A percentile compares a stretch with the other conserved stretches of the same genome.
Conservation (phyloP, 139 green algal species). For the Picochlorum sp. region DNA sequence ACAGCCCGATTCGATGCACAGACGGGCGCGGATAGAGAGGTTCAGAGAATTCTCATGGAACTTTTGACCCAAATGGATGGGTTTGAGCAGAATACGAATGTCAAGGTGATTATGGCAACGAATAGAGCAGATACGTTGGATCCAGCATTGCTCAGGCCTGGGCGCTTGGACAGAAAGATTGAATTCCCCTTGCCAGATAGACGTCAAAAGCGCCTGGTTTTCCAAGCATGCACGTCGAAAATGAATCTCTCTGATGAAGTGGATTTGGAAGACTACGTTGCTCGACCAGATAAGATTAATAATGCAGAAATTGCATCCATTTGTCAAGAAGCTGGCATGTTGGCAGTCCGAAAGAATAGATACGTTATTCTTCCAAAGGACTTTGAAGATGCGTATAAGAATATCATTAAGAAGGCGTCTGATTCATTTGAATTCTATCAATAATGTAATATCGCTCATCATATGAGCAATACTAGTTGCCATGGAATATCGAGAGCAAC, state of each 20-base stretch:
- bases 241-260: constrained; percentile 99
- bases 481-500: too few species aligned
- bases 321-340: constrained; percentile 83
- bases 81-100: constrained; percentile 94
- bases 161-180: constrained; percentile 97
- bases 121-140: constrained; percentile 97
- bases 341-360: constrained; percentile 91
- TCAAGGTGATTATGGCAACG: constrained; percentile 99
- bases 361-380: constrained; percentile 99
- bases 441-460: constrained; percentile 27
- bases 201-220: constrained; percentile 96
- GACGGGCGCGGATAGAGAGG: constrained; percentile 90
- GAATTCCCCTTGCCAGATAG: constrained; percentile 97
- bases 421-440: constrained; percentile 98
- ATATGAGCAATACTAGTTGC: neutral
- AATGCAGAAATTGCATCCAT: constrained; percentile 89
- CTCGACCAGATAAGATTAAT: constrained; percentile 93
- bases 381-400: constrained; percentile 98
- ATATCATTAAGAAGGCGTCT: constrained; percentile 77
- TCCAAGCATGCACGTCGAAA: constrained; percentile 95
- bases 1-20: constrained; percentile 97
- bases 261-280: constrained; percentile 98
- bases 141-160: constrained; percentile 91
- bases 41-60: constrained; percentile 99
- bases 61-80: constrained; percentile 99